Conservation (phyloP, 1,139 yeast genomes). For the Blastobotrys persicus region DNA sequence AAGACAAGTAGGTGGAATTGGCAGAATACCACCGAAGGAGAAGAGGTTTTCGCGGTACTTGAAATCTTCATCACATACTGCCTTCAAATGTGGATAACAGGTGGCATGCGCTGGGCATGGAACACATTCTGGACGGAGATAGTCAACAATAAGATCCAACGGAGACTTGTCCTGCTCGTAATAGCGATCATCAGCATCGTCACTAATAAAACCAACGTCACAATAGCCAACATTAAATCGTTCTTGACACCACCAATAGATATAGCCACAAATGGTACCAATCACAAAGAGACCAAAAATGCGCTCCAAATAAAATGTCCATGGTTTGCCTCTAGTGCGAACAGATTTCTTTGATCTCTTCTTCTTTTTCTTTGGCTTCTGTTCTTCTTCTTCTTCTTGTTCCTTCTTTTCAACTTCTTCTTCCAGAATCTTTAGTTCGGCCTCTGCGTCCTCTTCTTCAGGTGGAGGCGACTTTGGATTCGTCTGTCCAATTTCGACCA, state of each 20-base stretch:
- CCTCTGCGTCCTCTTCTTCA: constrained; percentile 10
- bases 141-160: constrained; percentile 24
- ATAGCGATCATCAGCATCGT: constrained; percentile 7
- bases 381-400: constrained; percentile 15
- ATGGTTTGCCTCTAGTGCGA: background rate
- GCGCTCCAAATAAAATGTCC: constrained; percentile 12
- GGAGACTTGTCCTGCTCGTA: constrained; percentile 17
- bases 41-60: constrained; percentile 55
- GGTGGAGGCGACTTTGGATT: constrained; percentile 3
- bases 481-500: constrained; percentile 6
- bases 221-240: constrained; percentile 38
- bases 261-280: constrained; percentile 22
- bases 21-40: constrained; percentile 54
- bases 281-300: constrained; percentile 16
- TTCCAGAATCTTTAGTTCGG: constrained; percentile 10
- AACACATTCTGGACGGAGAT: constrained; percentile 61
- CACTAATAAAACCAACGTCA: constrained; percentile 31
- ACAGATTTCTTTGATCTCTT: background rate
- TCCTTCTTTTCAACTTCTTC: constrained; percentile 16
- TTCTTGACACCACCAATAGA: constrained; percentile 36
- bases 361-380: constrained; percentile 13
- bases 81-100: constrained; percentile 58
- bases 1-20: constrained; percentile 64
- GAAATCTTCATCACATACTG: constrained; percentile 71
- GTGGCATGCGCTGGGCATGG: constrained; percentile 81